Conservation (phyloP, 1,284 basidiomycete species). For the Apiotrichum domesticum region DNA sequence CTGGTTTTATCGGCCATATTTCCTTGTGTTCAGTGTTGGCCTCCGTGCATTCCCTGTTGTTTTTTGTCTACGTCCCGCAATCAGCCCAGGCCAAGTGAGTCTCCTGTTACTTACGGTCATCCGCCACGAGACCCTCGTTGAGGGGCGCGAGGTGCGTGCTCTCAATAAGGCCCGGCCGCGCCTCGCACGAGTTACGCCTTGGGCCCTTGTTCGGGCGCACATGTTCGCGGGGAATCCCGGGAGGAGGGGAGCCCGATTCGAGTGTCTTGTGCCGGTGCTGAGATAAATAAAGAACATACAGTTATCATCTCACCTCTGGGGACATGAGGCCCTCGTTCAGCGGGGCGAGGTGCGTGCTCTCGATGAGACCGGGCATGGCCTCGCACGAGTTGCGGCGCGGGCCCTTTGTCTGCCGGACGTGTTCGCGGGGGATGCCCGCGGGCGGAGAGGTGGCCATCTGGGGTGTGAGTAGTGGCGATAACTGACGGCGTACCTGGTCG, state of each 20-base stretch:
- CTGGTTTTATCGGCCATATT: neutral
- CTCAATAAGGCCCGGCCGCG: constrained; percentile 13
- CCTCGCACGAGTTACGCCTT: constrained; percentile 18
- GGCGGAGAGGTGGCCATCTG: constrained; percentile 4
- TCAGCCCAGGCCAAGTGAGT: neutral
- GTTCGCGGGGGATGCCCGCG: constrained; percentile 4
- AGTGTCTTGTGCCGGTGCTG: neutral
- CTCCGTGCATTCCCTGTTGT: neutral
- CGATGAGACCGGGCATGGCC: constrained; percentile 11
- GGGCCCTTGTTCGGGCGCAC: constrained; percentile 5
- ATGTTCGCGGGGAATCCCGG: neutral
- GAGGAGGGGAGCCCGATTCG: too few relatives aligned
- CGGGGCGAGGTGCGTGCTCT: constrained; percentile 14
- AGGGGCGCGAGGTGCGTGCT: constrained; percentile 16
- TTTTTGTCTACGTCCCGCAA: neutral
- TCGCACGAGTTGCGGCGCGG: constrained; percentile 15
- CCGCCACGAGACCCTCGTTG: constrained; percentile 14
- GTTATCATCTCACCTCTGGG: neutral
- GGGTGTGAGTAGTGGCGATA: too few relatives aligned
- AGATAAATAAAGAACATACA: neutral
- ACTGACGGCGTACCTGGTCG: too few relatives aligned
- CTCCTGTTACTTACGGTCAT: neutral
- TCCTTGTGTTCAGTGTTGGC: neutral
- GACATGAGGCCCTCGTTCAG: constrained; percentile 14
- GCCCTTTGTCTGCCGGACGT: constrained; percentile 1